Evolutionary conservation across 768 basidiomycete genomes (phyloP).

Genomic region (Leccinum pellstonianum): DNA sequence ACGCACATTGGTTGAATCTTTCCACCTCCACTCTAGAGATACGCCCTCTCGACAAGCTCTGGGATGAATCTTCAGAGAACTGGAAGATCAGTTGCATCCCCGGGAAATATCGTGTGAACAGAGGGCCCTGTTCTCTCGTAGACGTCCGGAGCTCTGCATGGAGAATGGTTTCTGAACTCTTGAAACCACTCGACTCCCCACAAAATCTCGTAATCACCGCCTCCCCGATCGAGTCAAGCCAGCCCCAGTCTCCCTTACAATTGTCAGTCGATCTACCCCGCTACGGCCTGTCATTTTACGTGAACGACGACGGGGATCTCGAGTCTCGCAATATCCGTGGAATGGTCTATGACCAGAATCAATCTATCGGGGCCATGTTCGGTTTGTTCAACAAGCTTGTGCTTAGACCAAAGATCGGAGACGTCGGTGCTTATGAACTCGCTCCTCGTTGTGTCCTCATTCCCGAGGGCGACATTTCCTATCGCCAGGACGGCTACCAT

Average conservation of each 20-base stretch:
- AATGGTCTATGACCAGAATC: constrained; percentile 27
- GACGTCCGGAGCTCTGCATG: constrained; percentile 30
- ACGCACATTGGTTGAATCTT: constrained; percentile 34
- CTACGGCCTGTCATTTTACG: constrained; percentile 41
- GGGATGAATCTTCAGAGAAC: constrained; percentile 27
- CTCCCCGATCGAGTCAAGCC: not conserved
- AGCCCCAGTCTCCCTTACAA: not conserved
- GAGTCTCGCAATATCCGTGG: constrained; percentile 41
- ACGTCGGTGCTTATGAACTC: not conserved
- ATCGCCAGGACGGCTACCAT: constrained; percentile 10
- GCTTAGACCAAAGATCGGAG: constrained; percentile 29
- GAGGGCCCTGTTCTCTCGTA: constrained; percentile 17
- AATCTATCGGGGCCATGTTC: constrained; percentile 40
- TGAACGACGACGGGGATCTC: constrained; percentile 33
- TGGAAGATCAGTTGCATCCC: constrained; percentile 24
- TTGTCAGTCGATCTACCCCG: constrained; percentile 39
- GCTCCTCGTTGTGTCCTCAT: constrained; percentile 34
- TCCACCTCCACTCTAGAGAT: constrained; percentile 24
- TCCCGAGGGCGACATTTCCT: constrained; percentile 35
- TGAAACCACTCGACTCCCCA: constrained; percentile 24
- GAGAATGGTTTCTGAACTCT: constrained; percentile 25
- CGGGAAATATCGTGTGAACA: constrained; percentile 7
- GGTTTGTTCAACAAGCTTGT: constrained; percentile 43
- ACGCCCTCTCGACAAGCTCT: constrained; percentile 21
- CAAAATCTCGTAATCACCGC: constrained; percentile 24